phyloP scores from a whole-genome alignment of 805 yeast genomes.

The Diddensiella caesifluorescens region DNA sequence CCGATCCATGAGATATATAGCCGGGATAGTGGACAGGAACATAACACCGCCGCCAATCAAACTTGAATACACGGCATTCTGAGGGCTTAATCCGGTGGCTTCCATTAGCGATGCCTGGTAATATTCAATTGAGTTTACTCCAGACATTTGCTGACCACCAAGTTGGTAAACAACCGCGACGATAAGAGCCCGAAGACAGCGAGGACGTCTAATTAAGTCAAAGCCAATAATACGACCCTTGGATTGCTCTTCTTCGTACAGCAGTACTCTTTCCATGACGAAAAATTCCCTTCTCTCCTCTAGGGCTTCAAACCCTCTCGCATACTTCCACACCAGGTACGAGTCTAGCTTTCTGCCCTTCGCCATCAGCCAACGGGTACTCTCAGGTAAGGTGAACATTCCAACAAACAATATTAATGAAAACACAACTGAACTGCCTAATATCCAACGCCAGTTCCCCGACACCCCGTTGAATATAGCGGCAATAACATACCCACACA shows the following conservation, averaged over 20 bases:
- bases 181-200: slow-evolving; percentile 12
- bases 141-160: slow-evolving; percentile 14
- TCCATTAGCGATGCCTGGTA: slow-evolving; percentile 48
- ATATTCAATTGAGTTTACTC: slow-evolving; percentile 32
- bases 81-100: slow-evolving; percentile 43
- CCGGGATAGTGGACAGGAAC: slow-evolving; percentile 47
- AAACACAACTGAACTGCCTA: slow-evolving; percentile 44
- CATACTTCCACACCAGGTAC: slow-evolving; percentile 15
- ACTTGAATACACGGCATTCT: slow-evolving; percentile 44
- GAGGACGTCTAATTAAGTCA: slow-evolving; percentile 27
- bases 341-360: slow-evolving; percentile 20
- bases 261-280: slow-evolving; percentile 10
- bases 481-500: slow-evolving; percentile 33
- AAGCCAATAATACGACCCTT: slow-evolving; percentile 30
- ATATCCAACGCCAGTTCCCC: slow-evolving; percentile 40
- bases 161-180: slow-evolving; percentile 12
- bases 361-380: slow-evolving; percentile 40
- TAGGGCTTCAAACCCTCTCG: slow-evolving; percentile 13
- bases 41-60: slow-evolving; percentile 48
- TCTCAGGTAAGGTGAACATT: slow-evolving; percentile 42
- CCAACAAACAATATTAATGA: slow-evolving; percentile 40
- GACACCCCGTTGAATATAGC: slow-evolving; percentile 28
- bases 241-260: slow-evolving; percentile 11
- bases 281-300: slow-evolving; percentile 13
- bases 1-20: slow-evolving; percentile 42